These are phyloP conservation scores for Trypanosoma brucei DNA, from an alignment of 208 protist species.

Conservation along the genomic window DNA sequence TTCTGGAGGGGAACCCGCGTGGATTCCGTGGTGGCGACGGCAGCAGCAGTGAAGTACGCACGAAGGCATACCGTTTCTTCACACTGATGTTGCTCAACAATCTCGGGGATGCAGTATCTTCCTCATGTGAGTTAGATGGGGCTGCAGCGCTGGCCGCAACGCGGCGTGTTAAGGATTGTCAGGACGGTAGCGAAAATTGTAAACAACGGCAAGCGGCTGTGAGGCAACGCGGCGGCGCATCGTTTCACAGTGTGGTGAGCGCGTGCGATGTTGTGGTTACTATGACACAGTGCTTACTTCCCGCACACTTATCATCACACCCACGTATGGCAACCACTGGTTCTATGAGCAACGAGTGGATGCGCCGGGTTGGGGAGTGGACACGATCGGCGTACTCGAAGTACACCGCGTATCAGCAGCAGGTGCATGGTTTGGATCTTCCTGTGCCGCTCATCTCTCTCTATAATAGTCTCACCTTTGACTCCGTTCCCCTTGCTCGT, in stretches of 20 bases:
- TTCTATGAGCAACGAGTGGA: conserved; percentile 26
- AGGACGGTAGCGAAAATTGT: conserved; percentile 4
- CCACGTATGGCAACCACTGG: conserved; percentile 1
- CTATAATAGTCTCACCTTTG: conserved; percentile 68
- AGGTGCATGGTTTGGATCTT: neutral
- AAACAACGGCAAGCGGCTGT: conserved; percentile 13
- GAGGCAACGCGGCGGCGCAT: conserved; percentile 35
- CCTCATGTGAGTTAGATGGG: conserved; percentile 62
- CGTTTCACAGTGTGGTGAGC: conserved; percentile 54
- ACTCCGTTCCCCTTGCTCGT: conserved; percentile 49
- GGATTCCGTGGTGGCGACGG: conserved; percentile 19
- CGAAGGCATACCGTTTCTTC: conserved; percentile 43
- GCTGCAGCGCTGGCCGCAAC: conserved; percentile 53
- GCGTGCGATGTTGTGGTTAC: conserved; percentile 45
- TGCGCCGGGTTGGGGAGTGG: conserved; percentile 20
- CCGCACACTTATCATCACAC: conserved; percentile 7
- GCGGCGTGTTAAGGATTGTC: conserved; percentile 31
- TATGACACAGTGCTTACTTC: conserved; percentile 52
- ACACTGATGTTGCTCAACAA: conserved; percentile 38
- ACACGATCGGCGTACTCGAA: conserved; percentile 21
- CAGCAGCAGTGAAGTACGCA: conserved; percentile 6
- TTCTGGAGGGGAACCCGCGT: conserved; percentile 30
- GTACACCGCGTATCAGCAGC: conserved; percentile 19
- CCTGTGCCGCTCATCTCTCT: conserved; percentile 5
- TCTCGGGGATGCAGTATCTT: conserved; percentile 39